A percentile compares a stretch with the other conserved stretches of the same genome.
Conservation (phyloP, 441 rosid species). For the Pelargonium fulgidum region DNA sequence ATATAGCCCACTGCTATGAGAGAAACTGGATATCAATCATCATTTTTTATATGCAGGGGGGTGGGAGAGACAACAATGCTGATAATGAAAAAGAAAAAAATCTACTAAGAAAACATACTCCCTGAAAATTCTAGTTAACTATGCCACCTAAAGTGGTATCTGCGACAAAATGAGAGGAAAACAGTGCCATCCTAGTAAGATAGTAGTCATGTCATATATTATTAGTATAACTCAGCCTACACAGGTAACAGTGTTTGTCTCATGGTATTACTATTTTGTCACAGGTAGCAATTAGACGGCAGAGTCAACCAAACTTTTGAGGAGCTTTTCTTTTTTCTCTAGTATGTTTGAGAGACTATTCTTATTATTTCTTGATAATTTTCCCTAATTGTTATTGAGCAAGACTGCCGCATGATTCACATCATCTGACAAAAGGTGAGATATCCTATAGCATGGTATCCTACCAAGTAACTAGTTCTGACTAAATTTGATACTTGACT, state of each 20-base stretch:
- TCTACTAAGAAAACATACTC: not conserved
- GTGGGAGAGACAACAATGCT: not conserved
- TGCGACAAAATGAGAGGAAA: not conserved
- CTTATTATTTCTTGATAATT: not conserved
- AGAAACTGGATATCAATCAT: not conserved
- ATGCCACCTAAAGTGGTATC: not conserved
- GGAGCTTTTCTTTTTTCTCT: not conserved
- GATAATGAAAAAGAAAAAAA: no score
- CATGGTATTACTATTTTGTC: no score
- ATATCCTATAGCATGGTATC: not conserved
- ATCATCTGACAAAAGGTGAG: not conserved
- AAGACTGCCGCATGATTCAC: no score
- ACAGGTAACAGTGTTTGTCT: not conserved
- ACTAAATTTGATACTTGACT: not conserved
- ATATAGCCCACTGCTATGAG: not conserved
- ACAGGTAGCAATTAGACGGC: no score
- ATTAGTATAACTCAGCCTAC: not conserved
- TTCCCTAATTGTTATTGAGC: no score
- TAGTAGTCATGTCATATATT: not conserved
- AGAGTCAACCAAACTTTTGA: not conserved
- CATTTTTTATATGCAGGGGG: no score
- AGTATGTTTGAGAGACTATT: constrained; percentile 2
- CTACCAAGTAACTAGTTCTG: not conserved
- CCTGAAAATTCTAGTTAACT: constrained; percentile 3
- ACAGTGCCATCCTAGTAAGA: not conserved